Evolutionary conservation across 2,329 filamentous ascomycete genomes (phyloP), one percentile per base, ranked within the genome.

Genomic region (Penicillium sp.): DNA sequence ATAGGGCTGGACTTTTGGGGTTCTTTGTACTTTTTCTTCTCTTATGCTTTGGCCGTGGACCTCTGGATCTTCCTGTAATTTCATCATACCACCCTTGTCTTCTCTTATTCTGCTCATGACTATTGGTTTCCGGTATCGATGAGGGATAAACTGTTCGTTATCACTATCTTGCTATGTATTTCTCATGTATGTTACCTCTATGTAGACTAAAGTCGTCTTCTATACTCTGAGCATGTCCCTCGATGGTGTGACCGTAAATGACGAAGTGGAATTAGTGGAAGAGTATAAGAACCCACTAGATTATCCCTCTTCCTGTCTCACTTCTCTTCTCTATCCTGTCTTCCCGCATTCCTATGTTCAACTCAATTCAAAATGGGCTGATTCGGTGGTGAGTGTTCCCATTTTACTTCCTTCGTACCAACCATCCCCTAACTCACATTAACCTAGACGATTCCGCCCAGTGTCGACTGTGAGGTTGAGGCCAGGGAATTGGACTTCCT

Each of bases 401-500:
- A 29, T n/a, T 29, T 79, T 77, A 74, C 66, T 75, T 78, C 53
- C 73, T 73, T 57, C 72, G 77, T 56, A 70, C 79, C n/a, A 50
- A 29, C 20, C 38, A 7, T 18, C 11, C 37, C 22, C 48, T 22
- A 44, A 34, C 32, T 39, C n/a, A 26, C 32, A 37, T 43, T 13
- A 16, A 40, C 53, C 50, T 43, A 62, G 61, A 68, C 55, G 72
- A 78, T 57, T 83, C 83, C 73, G 65, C 81, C 52, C 74, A 82
- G 72, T 76, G 82, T 90, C 68, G 89, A 93, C 79, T 87, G 86
- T 73, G 81, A 92, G 43, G 80, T 85, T 31, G 89, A 89, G 79
- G 84, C 82, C 64, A 85, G 84, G 78, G 85, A 85, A 24, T 72
- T 86, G 57, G 82, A 87, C 73, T 80, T 77, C 55, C 61, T 83